Evolutionary conservation across 495 filamentous ascomycete genomes (phyloP).

Genomic region (Staphylotrichum tortipilum): DNA sequence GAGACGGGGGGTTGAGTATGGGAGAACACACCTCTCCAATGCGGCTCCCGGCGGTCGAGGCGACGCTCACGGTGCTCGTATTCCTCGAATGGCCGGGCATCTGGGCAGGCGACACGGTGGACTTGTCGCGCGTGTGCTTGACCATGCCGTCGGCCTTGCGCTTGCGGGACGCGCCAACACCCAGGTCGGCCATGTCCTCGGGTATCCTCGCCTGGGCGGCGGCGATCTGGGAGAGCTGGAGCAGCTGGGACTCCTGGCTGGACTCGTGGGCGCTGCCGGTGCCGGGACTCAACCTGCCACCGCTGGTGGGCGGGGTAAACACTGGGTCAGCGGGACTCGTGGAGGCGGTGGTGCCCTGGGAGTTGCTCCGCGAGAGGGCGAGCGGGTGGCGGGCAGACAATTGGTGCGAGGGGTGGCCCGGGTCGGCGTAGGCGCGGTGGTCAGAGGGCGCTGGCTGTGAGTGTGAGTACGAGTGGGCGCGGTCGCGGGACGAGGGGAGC

Average conservation of each 20-base stretch:
- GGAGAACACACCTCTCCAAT: conserved; percentile 60
- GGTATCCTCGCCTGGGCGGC: conserved; percentile 41
- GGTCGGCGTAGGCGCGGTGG: background rate
- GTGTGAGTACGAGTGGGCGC: conserved; percentile 3
- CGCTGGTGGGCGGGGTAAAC: conserved; percentile 41
- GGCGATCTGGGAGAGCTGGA: conserved; percentile 46
- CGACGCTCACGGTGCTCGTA: conserved; percentile 51
- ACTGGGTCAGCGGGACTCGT: conserved; percentile 36
- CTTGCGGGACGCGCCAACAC: conserved; percentile 39
- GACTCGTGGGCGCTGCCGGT: conserved; percentile 28
- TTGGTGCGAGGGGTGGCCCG: background rate
- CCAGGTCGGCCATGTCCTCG: conserved; percentile 18
- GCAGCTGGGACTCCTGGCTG: conserved; percentile 41
- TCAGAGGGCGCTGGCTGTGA: conserved; percentile 1
- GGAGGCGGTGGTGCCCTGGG: conserved; percentile 34
- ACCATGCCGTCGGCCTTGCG: conserved; percentile 58
- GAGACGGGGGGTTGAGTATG: background rate
- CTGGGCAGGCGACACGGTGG: conserved; percentile 31
- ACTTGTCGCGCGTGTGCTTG: conserved; percentile 40
- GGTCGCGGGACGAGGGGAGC: conserved; percentile 17
- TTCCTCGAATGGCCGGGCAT: conserved; percentile 55
- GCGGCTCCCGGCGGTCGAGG: conserved; percentile 49
- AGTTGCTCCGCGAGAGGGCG: conserved; percentile 32
- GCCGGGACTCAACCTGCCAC: conserved; percentile 31
- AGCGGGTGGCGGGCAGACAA: conserved; percentile 16